Evolutionary conservation across 129 eudicot genomes (phyloP), one percentile per base, ranked within the genome.

Genomic region (Chrysanthemum lavandulifolium): DNA sequence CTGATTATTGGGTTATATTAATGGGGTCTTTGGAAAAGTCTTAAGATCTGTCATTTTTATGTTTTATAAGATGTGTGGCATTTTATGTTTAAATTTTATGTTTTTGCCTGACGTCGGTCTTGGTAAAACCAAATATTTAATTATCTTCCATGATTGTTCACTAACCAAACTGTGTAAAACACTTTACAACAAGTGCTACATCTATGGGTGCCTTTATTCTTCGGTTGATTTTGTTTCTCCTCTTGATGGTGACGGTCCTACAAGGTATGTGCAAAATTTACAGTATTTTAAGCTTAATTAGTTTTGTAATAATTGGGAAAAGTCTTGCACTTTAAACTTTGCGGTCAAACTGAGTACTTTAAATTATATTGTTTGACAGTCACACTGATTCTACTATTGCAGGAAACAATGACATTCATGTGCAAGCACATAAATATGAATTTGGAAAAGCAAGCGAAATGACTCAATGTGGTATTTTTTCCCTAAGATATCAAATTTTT

Each of bases 361-460:
- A 6, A 61, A 10, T 27, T 25, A 31, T 55, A 63, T 27, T 12
- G 73, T 57, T 71, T 76, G 45, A 67, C 86, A 94, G 97, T 78
- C 98, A 94, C 65, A 94, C 98, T 77, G 98, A 97, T 3, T 87
- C 98, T 64, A 90, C 90, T 81, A 91, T 97, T 40, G 98, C 97
- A 1, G 98, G 96, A 67, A 94, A 94, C 73, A 94, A 94, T 72
- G 98, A 97, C 64, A 88, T 94, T 67, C 93, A 97, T 31, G 98
- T 94, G 70, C 82, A 89, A 73, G 84, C 90, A 81, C 96, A 90
- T 74, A 92, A 90, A 66, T 89, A 31, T 81, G 98, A 93, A 77
- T 86, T 85, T 62, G 98, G 98, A 72, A 85, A 86, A 87, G 96
- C 98, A 74, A 93, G 98, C 82, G 96, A 96, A 57, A 89, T 89